Evolutionary conservation across 2,329 filamentous ascomycete genomes (phyloP), one percentile per base, ranked within the genome.

Genomic region (Colletotrichum cereale): DNA sequence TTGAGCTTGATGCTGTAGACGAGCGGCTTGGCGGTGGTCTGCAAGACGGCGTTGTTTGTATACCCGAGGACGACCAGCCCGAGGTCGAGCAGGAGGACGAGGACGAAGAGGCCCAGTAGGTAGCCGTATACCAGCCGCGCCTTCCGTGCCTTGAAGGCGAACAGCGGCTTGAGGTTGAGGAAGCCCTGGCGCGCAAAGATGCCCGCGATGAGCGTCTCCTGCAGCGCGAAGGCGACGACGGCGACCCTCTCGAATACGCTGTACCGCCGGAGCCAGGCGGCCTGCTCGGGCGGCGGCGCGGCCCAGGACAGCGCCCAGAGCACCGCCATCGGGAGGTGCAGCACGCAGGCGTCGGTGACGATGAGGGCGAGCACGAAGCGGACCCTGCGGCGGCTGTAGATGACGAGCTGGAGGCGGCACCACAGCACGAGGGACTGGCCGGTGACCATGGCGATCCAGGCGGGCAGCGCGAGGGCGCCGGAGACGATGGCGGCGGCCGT

Each of bases 361-460:
- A 91, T 89, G 82, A 90, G 86, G 67, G 75, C 81, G 2, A 88
- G 79, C 0, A 89, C 71, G 40, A 56, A 40, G 18, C 71, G 73
- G 26, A 47, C 50, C 58, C 52, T 62, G 18, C 31, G 52, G 31
- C 53, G 58, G n/a, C 42, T 62, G 34, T 63, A 83, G 2, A 87
- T 80, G 21, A 90, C 84, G 5, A 91, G 83, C 75, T 90, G 86
- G 0, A 90, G 82, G 16, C 89, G 84, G 4, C 87, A 89, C 66
- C 71, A 74, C 44, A 74, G 61, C 44, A 74, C 73, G 26, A 74
- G 55, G n/a, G 66, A 73, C 63, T 73, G 71, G 0, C 88, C 88
- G 12, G 87, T 88, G 2, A 90, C 84, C 87, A 90, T 89, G 5
- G 81, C 75, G 77, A 83, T 86, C 88, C 88, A 90, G 21, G 62